These are phyloP conservation scores for Vigna radiata DNA, from an alignment of 306 rosid genomes.

Conservation along the genomic window DNA sequence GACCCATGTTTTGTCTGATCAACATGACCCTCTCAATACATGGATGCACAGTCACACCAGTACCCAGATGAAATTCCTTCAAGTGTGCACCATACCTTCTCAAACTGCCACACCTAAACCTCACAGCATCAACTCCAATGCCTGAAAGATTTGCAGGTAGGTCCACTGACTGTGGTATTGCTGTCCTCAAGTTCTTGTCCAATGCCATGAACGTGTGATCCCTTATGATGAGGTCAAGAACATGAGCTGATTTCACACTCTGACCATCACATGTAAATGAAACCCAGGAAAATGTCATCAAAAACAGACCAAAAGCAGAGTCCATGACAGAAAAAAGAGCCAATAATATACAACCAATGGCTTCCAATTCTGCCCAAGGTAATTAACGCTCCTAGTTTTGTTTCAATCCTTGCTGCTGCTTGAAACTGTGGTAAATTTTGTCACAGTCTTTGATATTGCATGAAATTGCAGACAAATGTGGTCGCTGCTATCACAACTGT, in stretches of 20 bases:
- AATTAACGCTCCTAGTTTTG: background rate
- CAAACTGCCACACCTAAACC: slow-evolving; percentile 90
- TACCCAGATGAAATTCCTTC: slow-evolving; percentile 71
- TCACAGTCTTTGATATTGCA: background rate
- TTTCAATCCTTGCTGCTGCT: background rate
- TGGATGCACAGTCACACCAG: slow-evolving; percentile 75
- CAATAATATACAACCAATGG: background rate
- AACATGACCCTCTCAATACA: slow-evolving; percentile 89
- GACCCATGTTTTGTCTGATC: slow-evolving; percentile 72
- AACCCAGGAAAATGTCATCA: slow-evolving; percentile 50
- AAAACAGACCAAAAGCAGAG: slow-evolving; percentile 50
- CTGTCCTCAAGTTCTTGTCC: slow-evolving; percentile 60
- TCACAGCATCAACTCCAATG: slow-evolving; percentile 62
- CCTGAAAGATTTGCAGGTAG: slow-evolving; percentile 84
- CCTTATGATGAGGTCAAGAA: slow-evolving; percentile 86
- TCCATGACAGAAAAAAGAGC: slow-evolving; percentile 64
- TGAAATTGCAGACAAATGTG: background rate
- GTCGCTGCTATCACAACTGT: background rate
- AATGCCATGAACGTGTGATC: slow-evolving; percentile 76
- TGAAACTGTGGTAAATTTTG: background rate
- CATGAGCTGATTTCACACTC: slow-evolving; percentile 65
- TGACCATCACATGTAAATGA: slow-evolving; percentile 54
- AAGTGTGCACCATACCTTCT: slow-evolving; percentile 79
- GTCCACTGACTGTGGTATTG: slow-evolving; percentile 57
- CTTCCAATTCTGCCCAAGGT: background rate